Base-by-base conservation (phyloP, 345 rosid species). In the Sisymbrium irio region DNA sequence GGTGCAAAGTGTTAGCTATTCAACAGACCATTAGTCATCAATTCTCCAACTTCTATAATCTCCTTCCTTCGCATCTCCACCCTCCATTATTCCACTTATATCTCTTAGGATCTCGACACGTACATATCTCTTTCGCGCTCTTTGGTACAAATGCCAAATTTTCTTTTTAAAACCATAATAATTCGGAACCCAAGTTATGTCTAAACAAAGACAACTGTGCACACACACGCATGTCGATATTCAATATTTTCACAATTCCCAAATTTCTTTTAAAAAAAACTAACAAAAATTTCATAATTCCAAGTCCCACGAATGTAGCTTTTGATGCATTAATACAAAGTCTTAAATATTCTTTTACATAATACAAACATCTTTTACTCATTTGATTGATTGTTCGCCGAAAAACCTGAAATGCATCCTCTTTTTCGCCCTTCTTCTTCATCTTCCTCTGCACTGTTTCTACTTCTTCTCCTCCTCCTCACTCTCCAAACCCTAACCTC, bases 21-120 rank as follows among this genome's bases (percentile, higher is more conserved):
- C 79, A 69, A 51, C 78, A 70, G 93, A 89, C 97, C 90, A 85
- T 73, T 81, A 83, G 85, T 89, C 93, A 72, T 44, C 6, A 19
- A 51, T 84, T 79, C 83, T 77, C 84, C 82, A 83, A 83, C 79
- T 87, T 79, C 90, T 55, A 82, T 82, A 83, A 42, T 79, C 78
- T 50, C 41, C 14, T 30, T 64, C 41, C 66, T 33, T 40, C 71
- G 27, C 28, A 40, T 83, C 64, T 83, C 69, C 78, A 78, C 74
- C 73, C 63, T 78, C 45, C 20, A 61, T 40, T 45, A 39, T 37
- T 18, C 36, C 36, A 47, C 67, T 1, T 12, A 1, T 14, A 49
- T 7, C 20, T 0, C 2, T 61, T 17, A 41, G 0, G 57, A 75
- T 75, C 22, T 41, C 15, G 25, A 42, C 79, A 75, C 74, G 58